phyloP scores from a whole-genome alignment of 768 basidiomycete genomes.

The Lactarius deliciosus region DNA sequence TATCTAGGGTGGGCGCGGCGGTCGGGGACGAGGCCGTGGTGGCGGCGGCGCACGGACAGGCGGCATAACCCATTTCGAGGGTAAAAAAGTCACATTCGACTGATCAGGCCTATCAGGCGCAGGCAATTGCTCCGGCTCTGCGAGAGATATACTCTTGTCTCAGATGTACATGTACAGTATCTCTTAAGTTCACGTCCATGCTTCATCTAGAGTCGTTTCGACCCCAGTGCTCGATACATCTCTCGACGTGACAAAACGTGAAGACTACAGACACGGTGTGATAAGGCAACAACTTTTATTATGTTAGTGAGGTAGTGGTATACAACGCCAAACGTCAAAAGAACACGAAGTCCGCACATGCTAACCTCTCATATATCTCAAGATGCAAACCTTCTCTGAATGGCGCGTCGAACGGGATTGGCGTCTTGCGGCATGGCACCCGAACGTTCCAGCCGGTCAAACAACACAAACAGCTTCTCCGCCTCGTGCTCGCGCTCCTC shows the following conservation, averaged over 20 bases:
- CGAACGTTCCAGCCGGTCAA: constrained; percentile 81
- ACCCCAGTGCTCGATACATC: not conserved
- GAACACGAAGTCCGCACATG: not conserved
- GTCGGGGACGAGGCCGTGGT: constrained; percentile 42
- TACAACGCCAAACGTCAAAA: constrained; percentile 8
- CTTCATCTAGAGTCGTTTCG: constrained; percentile 5
- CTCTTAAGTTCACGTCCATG: constrained; percentile 9
- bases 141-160: not conserved
- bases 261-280: not conserved
- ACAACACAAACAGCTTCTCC: constrained; percentile 87
- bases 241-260: not conserved
- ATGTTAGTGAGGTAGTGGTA: constrained; percentile 18
- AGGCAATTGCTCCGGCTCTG: not conserved
- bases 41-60: constrained; percentile 55
- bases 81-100: constrained; percentile 65
- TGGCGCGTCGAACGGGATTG: constrained; percentile 73
- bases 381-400: constrained; percentile 47
- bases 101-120: constrained; percentile 5
- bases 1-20: constrained; percentile 32
- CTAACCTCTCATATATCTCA: not conserved
- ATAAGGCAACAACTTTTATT: constrained; percentile 10
- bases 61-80: constrained; percentile 61
- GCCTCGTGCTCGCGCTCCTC: constrained; percentile 95
- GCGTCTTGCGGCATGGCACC: constrained; percentile 64
- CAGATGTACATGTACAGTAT: constrained; percentile 1